Evolutionary conservation across 23 red algal genomes (phyloP), one percentile per base, ranked within the genome.

Genomic region (Cyanidioschyzon merolae): DNA sequence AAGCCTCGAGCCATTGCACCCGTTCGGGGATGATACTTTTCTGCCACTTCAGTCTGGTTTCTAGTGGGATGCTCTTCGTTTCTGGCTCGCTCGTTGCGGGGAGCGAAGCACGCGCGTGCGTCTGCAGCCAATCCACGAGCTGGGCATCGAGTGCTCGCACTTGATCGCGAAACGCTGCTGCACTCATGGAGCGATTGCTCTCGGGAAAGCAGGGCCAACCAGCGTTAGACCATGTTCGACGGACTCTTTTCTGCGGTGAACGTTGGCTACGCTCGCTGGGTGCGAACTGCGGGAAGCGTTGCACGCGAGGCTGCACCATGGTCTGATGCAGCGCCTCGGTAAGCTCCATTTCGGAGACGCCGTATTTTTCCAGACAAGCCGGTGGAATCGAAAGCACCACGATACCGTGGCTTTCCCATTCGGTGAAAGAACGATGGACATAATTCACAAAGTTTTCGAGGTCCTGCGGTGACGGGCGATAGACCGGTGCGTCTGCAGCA

Each of bases 211-310:
- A 15, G 45, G 45, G 45, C 45, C 45, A 54, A 7, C 7, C 12
- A 21, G 45, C 7, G 21, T 21, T 7, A 15, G 45, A 54, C 45
- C 21, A 15, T 7, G 45, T 21, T 21, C 21, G 7, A 54, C 21
- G 45, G 12, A 54, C 12, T 15, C 45, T 7, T 21, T 54, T 54
- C 45, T 7, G 45, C 7, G 45, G 21, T 15, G 45, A 7, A 21
- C 45, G 45, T 54, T 7, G 7, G 12, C 12, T 21, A 54, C 45
- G 12, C 7, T 21, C 45, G 7, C 12, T 21, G 12, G 12, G 45
- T 15, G 45, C 45, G 45, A 71, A 71, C 63, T 71, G 63, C 63
- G 63, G 63, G 32, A 71, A 71, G 63, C 12, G 29, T 27, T 71
- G 63, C 16, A 71, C 29, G 12, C 63, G 63, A 3, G 63, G 63